Evolutionary conservation across 108 stramenopile genomes (phyloP).

Genomic region (Nannochloropsis gaditana): DNA sequence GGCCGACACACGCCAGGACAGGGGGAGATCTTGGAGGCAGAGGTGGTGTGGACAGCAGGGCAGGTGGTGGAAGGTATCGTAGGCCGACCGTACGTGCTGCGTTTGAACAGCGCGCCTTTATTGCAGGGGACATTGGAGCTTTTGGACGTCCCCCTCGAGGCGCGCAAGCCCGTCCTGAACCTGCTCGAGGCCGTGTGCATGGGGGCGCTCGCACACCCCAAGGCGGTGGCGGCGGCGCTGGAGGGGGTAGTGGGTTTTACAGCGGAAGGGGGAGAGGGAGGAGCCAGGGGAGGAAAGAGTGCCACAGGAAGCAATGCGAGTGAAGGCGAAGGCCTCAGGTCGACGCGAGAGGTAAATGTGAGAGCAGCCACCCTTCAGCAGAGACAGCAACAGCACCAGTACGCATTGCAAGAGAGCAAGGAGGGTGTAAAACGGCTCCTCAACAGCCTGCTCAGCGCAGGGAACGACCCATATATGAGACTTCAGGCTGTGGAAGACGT

Average conservation of each 20-base stretch:
- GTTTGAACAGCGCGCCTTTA: neutral
- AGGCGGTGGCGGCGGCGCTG: neutral
- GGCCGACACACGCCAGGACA: neutral
- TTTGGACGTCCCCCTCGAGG: neutral
- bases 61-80: slow-evolving; percentile 24
- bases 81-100: neutral
- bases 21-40: slow-evolving; percentile 33
- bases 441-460: neutral
- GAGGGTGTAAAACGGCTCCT: slow-evolving; percentile 19
- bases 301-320: neutral
- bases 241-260: neutral
- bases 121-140: slow-evolving; percentile 5
- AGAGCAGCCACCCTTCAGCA: neutral
- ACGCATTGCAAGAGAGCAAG: neutral
- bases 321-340: neutral
- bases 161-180: neutral
- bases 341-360: neutral
- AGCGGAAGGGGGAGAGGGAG: neutral
- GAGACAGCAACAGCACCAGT: neutral
- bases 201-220: neutral
- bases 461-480: neutral
- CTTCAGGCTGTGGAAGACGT: slow-evolving; percentile 4
- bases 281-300: neutral
- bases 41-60: slow-evolving; percentile 27
- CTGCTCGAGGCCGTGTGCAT: neutral